phyloP scores from a whole-genome alignment of 371 early-diverging fungal species.

The Mucor mucedo region DNA sequence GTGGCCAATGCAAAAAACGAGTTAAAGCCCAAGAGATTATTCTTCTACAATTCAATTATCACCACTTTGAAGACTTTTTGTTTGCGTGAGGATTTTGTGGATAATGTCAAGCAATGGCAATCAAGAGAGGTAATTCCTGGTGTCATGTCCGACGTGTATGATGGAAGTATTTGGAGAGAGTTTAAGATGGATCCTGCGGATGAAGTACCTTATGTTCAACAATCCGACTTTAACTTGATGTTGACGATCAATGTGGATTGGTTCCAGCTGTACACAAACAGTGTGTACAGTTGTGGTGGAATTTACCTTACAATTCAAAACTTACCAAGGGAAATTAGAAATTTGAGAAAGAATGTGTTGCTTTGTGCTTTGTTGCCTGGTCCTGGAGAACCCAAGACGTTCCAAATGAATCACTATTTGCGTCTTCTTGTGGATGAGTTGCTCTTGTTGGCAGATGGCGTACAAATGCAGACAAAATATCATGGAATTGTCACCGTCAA shows the following conservation, averaged over 20 bases:
- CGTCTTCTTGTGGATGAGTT: slow-evolving; percentile 19
- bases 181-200: background rate
- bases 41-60: no score
- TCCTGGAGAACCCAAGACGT: slow-evolving; percentile 13
- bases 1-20: no score
- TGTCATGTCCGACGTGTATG: background rate
- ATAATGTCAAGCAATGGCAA: background rate
- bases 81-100: no score
- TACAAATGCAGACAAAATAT: slow-evolving; percentile 2
- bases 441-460: slow-evolving; percentile 7
- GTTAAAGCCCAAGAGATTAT: no score
- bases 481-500: slow-evolving; percentile 2
- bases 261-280: slow-evolving; percentile 14
- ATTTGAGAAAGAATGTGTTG: slow-evolving; percentile 17
- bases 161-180: background rate
- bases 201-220: background rate
- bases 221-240: background rate
- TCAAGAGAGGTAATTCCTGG: background rate
- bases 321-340: slow-evolving; percentile 9
- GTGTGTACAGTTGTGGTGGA: slow-evolving; percentile 9
- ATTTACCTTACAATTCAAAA: slow-evolving; percentile 21
- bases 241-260: slow-evolving; percentile 20
- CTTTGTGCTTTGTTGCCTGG: slow-evolving; percentile 23
- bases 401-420: slow-evolving; percentile 21
- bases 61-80: no score